Evolutionary conservation across 1,284 basidiomycete species (phyloP).

Genomic region (Thecaphora frezii): DNA sequence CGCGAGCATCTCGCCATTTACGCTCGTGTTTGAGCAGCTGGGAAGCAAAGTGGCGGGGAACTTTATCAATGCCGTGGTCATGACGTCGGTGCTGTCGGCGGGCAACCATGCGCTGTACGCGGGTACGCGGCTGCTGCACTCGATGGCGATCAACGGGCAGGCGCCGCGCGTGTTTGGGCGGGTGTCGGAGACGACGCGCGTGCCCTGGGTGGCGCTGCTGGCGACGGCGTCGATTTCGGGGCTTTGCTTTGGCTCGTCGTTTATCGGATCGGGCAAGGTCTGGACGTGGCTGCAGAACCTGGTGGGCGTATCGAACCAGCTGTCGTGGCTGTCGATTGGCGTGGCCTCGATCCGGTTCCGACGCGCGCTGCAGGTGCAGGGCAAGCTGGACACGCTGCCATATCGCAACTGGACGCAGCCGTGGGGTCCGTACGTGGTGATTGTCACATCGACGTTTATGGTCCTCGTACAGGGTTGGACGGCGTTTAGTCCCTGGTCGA

Average conservation of each 20-base stretch:
- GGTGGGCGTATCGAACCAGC: constrained; percentile 69
- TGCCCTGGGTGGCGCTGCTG: constrained; percentile 73
- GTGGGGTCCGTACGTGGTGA: constrained; percentile 44
- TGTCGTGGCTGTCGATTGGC: constrained; percentile 83
- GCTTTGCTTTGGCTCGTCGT: constrained; percentile 67
- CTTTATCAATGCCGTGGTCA: constrained; percentile 74
- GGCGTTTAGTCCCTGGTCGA: constrained; percentile 33
- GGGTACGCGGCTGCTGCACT: constrained; percentile 73
- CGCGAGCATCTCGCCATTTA: constrained; percentile 32
- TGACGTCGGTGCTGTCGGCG: constrained; percentile 81
- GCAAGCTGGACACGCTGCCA: constrained; percentile 59
- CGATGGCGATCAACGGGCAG: constrained; percentile 73
- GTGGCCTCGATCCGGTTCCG: constrained; percentile 75
- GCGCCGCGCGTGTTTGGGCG: constrained; percentile 73
- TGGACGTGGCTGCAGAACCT: constrained; percentile 66
- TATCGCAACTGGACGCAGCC: constrained; percentile 63
- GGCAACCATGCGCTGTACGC: constrained; percentile 80
- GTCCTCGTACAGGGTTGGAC: constrained; percentile 56
- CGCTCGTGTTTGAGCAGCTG: constrained; percentile 56
- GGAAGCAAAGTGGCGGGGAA: constrained; percentile 60
- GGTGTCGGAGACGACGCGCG: constrained; percentile 68
- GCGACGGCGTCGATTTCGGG: constrained; percentile 71
- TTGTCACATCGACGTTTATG: constrained; percentile 41
- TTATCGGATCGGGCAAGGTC: constrained; percentile 63
- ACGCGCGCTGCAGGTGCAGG: constrained; percentile 67